Conservation (phyloP, 1,284 basidiomycete species). For the Rhodotorula glutinis region DNA sequence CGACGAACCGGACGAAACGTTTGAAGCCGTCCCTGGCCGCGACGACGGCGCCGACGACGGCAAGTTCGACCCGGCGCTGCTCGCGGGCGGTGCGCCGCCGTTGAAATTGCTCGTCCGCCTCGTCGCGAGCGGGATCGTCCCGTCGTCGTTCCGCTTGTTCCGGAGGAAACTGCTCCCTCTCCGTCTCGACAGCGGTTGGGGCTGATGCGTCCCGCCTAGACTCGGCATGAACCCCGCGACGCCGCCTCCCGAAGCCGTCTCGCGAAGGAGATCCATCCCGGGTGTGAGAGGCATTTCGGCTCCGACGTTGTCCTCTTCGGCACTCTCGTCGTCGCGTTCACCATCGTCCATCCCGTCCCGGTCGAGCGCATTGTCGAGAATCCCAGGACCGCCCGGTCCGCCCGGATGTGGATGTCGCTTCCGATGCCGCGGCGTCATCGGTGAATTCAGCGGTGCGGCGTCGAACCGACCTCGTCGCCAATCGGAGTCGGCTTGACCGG, state of each 20-base stretch:
- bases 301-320: background rate
- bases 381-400: constrained; percentile 17
- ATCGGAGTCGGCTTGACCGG: background rate
- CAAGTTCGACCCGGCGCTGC: background rate
- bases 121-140: background rate
- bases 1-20: constrained; percentile 16
- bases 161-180: constrained; percentile 34
- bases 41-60: background rate
- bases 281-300: constrained; percentile 37
- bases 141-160: constrained; percentile 21
- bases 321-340: background rate
- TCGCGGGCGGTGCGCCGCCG: background rate
- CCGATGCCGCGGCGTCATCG: constrained; percentile 21
- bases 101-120: background rate
- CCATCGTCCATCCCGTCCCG: no score
- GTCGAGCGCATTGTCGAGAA: constrained; percentile 24
- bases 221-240: constrained; percentile 40
- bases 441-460: constrained; percentile 40
- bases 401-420: background rate
- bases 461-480: constrained; percentile 32
- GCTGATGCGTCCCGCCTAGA: constrained; percentile 35
- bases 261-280: constrained; percentile 34
- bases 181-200: constrained; percentile 28
- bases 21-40: background rate
- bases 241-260: constrained; percentile 28